Evolutionary conservation across 805 yeast species (phyloP), one percentile per base, ranked within the genome.

Genomic region (Ogataea methanolica): DNA sequence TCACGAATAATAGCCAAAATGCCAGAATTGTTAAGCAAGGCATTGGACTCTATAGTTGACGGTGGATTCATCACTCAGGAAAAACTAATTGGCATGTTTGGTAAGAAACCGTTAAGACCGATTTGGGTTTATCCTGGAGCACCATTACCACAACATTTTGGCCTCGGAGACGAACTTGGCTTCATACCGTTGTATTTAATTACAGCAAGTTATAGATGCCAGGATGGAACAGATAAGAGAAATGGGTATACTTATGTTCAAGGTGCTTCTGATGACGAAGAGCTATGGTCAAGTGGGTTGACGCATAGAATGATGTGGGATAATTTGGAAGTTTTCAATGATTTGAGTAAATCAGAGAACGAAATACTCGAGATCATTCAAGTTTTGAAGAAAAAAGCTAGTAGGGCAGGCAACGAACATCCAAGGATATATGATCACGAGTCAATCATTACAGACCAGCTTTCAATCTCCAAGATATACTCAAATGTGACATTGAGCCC

Each of bases 181-280:
- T 73, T 49, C 59, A 66, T 46, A 73, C 87, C 29, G 44, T 78
- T 9, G 57, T 80, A 8, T 66, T 78, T 43, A 6, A 73, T 88
- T 43, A 83, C 89, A 0, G 84, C 86, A 0, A 84, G 91, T 39
- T 70, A 72, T 47, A 72, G 71, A 59, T 78, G 75, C 17, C 83
- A 79, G 53, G 88, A 82, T 61, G 88, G 87, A 7, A 66, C 68
- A 6, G 73, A 69, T 43, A 67, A 67, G 42, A 56, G 73, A 42
- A 49, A 62, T 8, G 83, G 81, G 0, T 83, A 67, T 53, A 65
- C 74, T 0, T 90, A 90, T 59, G 86, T 89, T 1, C 97, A 89
- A 64, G 97, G 97, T 1, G 94, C 96, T 0, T 97, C 94, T 0
- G 97, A 90, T 63, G 97, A 91, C 58, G 96, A 90, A 61, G 97